These are phyloP conservation scores for Plasmodium knowlesi DNA, from an alignment of 169 alveolate species.

Conservation along the genomic window DNA sequence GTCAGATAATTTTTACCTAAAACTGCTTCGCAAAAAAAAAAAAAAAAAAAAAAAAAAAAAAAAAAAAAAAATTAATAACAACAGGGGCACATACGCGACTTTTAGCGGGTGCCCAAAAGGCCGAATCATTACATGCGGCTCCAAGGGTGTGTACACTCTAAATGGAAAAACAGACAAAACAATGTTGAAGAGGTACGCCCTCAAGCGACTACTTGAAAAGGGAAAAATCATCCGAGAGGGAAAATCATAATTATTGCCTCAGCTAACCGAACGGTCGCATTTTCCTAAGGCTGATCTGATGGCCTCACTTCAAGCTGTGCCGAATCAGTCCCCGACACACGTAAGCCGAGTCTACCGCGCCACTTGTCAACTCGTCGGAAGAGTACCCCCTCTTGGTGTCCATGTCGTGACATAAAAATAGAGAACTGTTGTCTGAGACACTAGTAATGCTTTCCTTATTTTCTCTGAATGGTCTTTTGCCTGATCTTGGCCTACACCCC, in stretches of 20 bases:
- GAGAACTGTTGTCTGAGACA: conserved; percentile 12
- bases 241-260: neutral
- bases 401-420: neutral
- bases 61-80: too few species aligned
- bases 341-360: neutral
- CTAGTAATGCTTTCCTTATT: neutral
- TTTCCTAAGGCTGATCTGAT: neutral
- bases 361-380: neutral
- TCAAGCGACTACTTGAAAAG: neutral
- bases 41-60: too few species aligned
- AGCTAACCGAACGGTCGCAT: neutral
- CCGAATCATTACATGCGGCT: neutral
- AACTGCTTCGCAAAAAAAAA: neutral
- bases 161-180: neutral
- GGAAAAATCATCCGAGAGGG: neutral
- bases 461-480: neutral
- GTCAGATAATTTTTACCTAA: neutral
- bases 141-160: neutral
- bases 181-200: neutral
- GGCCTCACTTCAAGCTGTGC: neutral
- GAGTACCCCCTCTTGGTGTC: conserved; percentile 24
- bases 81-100: neutral
- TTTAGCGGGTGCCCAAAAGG: neutral
- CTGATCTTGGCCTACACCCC: neutral
- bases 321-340: neutral